Evolutionary conservation across 176 grass and related monocot genomes (phyloP).

Genomic region (Saccharum officinarum): DNA sequence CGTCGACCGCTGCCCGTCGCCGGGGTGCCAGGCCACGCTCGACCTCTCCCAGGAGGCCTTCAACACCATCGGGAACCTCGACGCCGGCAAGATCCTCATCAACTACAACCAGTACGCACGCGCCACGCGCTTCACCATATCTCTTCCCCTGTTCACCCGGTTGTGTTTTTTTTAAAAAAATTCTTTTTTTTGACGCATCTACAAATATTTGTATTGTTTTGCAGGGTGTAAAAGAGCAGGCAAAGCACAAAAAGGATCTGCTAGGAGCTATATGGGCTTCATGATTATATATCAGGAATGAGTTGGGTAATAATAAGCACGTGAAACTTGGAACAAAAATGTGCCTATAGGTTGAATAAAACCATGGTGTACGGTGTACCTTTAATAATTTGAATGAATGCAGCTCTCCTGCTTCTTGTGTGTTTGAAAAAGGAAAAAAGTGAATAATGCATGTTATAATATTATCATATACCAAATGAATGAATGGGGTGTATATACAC

Average conservation of each 20-base stretch:
- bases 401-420: not conserved
- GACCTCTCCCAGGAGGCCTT: conserved; percentile 59
- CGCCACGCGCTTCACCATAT: too few species aligned
- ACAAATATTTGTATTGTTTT: not conserved
- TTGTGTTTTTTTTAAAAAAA: too few species aligned
- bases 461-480: not conserved
- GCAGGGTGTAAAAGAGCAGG: not conserved
- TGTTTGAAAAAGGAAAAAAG: not conserved
- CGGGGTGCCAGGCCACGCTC: conserved; percentile 35
- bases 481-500: not conserved
- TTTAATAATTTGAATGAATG: not conserved
- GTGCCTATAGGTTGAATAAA: not conserved
- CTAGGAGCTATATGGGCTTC: not conserved
- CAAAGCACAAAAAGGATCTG: not conserved
- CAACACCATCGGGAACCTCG: conserved; percentile 32
- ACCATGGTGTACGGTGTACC: not conserved
- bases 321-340: not conserved
- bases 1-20: conserved; percentile 54
- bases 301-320: not conserved
- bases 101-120: conserved; percentile 39
- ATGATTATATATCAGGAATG: not conserved
- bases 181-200: not conserved
- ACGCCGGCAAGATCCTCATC: conserved; percentile 58
- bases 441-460: not conserved
- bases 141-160: too few species aligned